Conservation (phyloP, 148 eudicot genomes). For the Silene latifolia region DNA sequence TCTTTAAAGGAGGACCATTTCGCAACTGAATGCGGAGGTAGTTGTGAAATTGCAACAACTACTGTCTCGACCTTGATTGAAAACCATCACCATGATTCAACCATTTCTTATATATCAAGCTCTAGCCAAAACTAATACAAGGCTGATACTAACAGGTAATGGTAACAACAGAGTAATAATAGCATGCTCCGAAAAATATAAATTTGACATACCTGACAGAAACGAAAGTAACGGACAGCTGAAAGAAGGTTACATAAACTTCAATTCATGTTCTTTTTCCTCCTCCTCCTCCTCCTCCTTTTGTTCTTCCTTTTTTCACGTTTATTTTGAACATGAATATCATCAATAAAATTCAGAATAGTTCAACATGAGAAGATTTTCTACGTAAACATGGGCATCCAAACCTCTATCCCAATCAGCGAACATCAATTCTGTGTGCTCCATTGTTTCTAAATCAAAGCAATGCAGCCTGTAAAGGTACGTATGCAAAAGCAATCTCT, state of each 20-base stretch:
- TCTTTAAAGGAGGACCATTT: too few relatives aligned
- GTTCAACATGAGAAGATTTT: slow-evolving; percentile 2
- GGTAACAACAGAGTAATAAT: too few relatives aligned
- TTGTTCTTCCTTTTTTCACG: slow-evolving; percentile 2
- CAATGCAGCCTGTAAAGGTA: not conserved
- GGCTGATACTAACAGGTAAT: too few relatives aligned
- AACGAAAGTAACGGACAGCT: not conserved
- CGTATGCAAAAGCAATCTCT: not conserved
- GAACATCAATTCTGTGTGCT: not conserved
- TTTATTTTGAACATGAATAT: not conserved
- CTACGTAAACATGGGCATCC: slow-evolving; percentile 5
- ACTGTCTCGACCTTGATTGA: too few relatives aligned
- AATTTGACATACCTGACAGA: not conserved
- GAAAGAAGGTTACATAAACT: not conserved
- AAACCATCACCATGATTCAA: too few relatives aligned
- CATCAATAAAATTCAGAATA: not conserved
- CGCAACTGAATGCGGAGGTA: too few relatives aligned
- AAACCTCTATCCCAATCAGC: not conserved
- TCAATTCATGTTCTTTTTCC: not conserved
- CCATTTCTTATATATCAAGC: too few relatives aligned
- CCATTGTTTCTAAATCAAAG: slow-evolving; percentile 11
- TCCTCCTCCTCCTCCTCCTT: not conserved
- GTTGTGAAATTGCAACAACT: too few relatives aligned
- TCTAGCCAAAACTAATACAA: too few relatives aligned
- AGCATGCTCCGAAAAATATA: not conserved